Evolutionary conservation across 345 rosid species (phyloP), one percentile per base, ranked within the genome.

Genomic region (Euclidium syriacum): DNA sequence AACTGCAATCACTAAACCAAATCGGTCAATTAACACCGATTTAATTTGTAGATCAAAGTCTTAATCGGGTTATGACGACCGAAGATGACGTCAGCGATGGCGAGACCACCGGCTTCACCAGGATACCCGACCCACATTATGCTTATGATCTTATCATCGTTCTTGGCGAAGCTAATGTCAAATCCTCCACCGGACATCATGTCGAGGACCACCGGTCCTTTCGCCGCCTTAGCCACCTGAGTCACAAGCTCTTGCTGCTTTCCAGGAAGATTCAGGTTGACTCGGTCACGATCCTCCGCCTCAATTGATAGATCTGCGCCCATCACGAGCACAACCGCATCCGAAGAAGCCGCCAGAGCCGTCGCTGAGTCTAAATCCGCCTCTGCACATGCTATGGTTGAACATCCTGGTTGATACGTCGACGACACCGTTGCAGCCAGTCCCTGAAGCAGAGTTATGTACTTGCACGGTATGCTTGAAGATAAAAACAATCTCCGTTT

Each of bases 181-280:
- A 88, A 70, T 17, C 96, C 90, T 10, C 90, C 96, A 24, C 90
- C 90, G 0, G 96, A 86, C 94, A 86, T 88, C 22, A 88, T 78
- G 23, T 82, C 80, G 12, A 88, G 94, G 34, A 86, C 75, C 50
- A 88, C 96, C 5, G 87, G 88, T 38, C 96, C 94, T 32, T 72
- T 83, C 0, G 96, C 75, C 2, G 34, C 88, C 6, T 72, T 75
- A 35, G 94, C 88, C 15, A 86, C 90, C 56, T 66, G 64, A 7
- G 82, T 75, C 65, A 86, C 53, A 1, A 88, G 59, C 20, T 73
- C 61, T 64, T 77, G 77, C 20, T 88, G 96, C 52, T 82, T 78
- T 4, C 96, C 94, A 0, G 90, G 96, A 14, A 88, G 86, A 50
- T 48, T 46, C 44, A 88, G 52, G 72, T 79, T 62, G 20, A 66